Evolutionary conservation across 306 rosid genomes (phyloP).

Genomic region (Quercus robur): DNA sequence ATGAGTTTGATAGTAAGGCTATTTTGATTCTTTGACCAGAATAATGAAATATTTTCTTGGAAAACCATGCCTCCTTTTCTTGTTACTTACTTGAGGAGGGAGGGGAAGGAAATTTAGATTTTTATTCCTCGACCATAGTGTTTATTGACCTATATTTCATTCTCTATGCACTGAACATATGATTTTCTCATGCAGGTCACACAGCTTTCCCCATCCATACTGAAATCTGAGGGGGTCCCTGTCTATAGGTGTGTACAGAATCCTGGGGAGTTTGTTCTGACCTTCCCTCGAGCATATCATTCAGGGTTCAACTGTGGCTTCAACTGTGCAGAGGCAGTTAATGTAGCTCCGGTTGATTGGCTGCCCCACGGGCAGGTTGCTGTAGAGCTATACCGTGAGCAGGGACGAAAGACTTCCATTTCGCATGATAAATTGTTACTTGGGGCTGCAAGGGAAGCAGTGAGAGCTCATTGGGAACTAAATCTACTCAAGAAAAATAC

Average conservation of each 20-base stretch:
- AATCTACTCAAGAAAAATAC: slow-evolving; percentile 79
- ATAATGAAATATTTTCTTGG: no score
- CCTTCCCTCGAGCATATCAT: slow-evolving; percentile 99
- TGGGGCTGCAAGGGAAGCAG: slow-evolving; percentile 99
- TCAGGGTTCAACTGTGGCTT: slow-evolving; percentile 97
- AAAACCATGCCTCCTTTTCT: no score
- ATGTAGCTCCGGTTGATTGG: slow-evolving; percentile 99
- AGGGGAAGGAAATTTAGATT: no score
- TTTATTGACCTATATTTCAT: neutral
- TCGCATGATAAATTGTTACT: slow-evolving; percentile 94
- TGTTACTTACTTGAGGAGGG: no score
- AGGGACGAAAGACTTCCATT: slow-evolving; percentile 90
- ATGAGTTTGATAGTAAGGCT: no score
- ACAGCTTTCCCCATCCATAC: slow-evolving; percentile 93
- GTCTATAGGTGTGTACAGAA: slow-evolving; percentile 95
- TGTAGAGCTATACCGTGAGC: slow-evolving; percentile 75
- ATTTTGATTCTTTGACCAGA: no score
- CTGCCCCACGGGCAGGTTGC: slow-evolving; percentile 95
- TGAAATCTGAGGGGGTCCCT: slow-evolving; percentile 88
- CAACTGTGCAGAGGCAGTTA: slow-evolving; percentile 99
- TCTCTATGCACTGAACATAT: slow-evolving; percentile 21
- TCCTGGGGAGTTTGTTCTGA: slow-evolving; percentile 93
- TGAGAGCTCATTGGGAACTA: slow-evolving; percentile 96
- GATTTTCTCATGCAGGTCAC: slow-evolving; percentile 65
- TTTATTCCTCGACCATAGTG: no score